These are phyloP conservation scores for Cercospora sp. DNA, from an alignment of 2,329 filamentous ascomycete genomes.

Conservation along the genomic window DNA sequence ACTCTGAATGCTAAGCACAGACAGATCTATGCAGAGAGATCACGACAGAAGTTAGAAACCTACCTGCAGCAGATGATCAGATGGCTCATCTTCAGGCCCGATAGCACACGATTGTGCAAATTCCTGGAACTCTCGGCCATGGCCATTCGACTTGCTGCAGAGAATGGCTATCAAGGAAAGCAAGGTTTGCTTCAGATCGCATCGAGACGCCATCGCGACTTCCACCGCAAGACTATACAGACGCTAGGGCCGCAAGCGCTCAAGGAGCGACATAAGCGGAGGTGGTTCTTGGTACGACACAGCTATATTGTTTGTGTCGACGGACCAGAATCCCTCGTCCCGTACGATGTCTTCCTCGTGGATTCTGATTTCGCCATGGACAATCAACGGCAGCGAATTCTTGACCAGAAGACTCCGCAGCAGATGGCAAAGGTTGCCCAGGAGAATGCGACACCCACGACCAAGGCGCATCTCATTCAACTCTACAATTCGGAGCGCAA, in stretches of 20 bases:
- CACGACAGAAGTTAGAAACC: constrained; percentile 80
- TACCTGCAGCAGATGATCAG: constrained; percentile 93
- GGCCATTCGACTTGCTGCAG: constrained; percentile 87
- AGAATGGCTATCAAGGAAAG: constrained; percentile 96
- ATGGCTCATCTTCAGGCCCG: constrained; percentile 93
- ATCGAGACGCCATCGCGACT: constrained; percentile 65
- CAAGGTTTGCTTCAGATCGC: constrained; percentile 93
- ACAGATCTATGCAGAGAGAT: constrained; percentile 72
- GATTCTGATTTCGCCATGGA: constrained; percentile 84
- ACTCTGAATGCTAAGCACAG: constrained; percentile 31
- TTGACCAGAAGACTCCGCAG: constrained; percentile 57
- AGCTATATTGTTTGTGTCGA: constrained; percentile 99
- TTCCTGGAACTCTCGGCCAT: constrained; percentile 94
- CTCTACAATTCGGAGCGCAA: constrained; percentile 91
- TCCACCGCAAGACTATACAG: constrained; percentile 31
- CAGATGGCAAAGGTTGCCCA: constrained; percentile 63
- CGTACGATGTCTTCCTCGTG: constrained; percentile 97
- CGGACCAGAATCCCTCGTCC: constrained; percentile 96
- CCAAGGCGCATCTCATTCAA: constrained; percentile 81
- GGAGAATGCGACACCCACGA: constrained; percentile 56
- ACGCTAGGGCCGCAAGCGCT: constrained; percentile 62
- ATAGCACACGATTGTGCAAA: constrained; percentile 93
- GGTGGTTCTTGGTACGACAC: constrained; percentile 97
- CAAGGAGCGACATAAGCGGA: constrained; percentile 79
- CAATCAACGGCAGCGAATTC: constrained; percentile 59